These are phyloP conservation scores for Auricularia sp. DNA, from an alignment of 768 basidiomycete species.

Conservation along the genomic window DNA sequence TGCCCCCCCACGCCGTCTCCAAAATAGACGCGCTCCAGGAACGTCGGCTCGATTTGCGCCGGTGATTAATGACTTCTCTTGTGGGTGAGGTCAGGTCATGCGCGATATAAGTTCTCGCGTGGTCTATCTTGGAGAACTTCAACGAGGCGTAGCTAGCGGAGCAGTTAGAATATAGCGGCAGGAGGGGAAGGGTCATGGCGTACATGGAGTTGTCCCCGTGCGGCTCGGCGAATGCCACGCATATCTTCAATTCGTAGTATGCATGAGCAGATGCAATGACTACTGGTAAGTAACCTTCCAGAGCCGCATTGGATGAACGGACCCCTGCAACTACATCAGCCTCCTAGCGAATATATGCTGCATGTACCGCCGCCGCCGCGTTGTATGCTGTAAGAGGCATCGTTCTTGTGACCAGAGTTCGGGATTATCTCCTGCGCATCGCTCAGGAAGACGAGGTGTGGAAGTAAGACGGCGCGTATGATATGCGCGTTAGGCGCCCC, in stretches of 20 bases:
- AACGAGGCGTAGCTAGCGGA: background rate
- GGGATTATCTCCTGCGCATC: no score
- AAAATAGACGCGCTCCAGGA: slow-evolving; percentile 3
- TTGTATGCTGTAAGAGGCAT: no score
- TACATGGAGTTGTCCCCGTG: background rate
- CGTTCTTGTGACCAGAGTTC: no score
- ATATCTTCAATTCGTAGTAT: background rate
- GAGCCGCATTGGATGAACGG: background rate
- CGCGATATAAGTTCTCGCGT: background rate
- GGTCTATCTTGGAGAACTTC: background rate
- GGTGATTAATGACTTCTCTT: slow-evolving; percentile 4
- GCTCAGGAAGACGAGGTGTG: no score
- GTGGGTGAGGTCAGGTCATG: slow-evolving; percentile 3
- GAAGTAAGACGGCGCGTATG: no score
- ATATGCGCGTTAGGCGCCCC: no score
- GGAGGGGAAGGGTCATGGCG: background rate
- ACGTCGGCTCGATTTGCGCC: slow-evolving; percentile 12
- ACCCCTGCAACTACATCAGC: no score
- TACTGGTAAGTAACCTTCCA: slow-evolving; percentile 6
- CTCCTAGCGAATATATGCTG: no score
- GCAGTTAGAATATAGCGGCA: background rate
- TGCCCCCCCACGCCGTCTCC: slow-evolving; percentile 5
- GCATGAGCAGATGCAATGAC: slow-evolving; percentile 5
- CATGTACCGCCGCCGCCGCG: no score
- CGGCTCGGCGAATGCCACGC: slow-evolving; percentile 3